Evolutionary conservation across 225 moss, liverwort and hornwort species (phyloP).

Genomic region (Ulota crispa): DNA sequence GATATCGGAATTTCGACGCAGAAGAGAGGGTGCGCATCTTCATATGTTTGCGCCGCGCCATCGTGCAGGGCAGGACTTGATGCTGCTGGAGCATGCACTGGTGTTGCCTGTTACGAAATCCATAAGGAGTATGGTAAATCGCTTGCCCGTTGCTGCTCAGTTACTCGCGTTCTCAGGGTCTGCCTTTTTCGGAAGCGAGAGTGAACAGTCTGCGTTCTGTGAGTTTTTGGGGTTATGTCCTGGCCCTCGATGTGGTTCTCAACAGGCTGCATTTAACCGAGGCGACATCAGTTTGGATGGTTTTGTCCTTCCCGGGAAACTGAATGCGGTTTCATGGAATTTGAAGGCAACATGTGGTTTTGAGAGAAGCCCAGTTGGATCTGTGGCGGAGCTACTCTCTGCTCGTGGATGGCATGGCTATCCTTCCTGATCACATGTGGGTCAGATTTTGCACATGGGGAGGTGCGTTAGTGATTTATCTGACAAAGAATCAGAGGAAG

Average conservation of each 20-base stretch:
- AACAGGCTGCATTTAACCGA: constrained; percentile 30
- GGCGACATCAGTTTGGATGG: constrained; percentile 32
- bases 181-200: constrained; percentile 23
- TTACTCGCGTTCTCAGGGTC: constrained; percentile 33
- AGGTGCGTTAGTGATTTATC: not conserved
- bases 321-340: not conserved
- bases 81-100: constrained; percentile 24
- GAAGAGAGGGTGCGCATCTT: not conserved
- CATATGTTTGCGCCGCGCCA: constrained; percentile 40
- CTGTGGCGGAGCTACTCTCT: not conserved
- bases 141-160: not conserved
- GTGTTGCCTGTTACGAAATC: not conserved
- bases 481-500: too few relatives aligned
- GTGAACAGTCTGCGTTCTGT: constrained; percentile 24
- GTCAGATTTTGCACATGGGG: constrained; percentile 10
- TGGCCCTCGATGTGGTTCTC: not conserved
- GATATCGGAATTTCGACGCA: constrained; percentile 8
- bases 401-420: constrained; percentile 23
- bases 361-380: not conserved
- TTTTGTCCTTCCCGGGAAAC: constrained; percentile 9
- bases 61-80: constrained; percentile 27
- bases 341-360: not conserved
- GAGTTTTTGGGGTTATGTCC: constrained; percentile 30
- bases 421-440: constrained; percentile 20
- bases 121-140: rapidly evolving